A percentile compares a stretch with the other conserved stretches of the same genome.
These are phyloP conservation scores for Coelastrella sp. DNA, from an alignment of 139 green algal genomes.

Conservation along the genomic window DNA sequence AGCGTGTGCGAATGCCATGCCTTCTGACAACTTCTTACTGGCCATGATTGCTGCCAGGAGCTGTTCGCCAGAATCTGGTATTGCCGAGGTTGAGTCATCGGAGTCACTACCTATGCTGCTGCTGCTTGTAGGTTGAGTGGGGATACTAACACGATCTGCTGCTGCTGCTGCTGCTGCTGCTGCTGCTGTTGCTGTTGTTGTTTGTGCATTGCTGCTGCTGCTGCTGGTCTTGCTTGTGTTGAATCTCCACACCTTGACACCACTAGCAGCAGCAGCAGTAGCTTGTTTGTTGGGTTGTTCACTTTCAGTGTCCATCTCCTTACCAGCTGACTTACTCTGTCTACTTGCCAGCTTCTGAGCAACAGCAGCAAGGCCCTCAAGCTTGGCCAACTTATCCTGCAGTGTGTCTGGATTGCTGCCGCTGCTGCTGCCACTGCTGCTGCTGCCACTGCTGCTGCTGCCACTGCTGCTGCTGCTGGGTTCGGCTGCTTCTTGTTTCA, in stretches of 20 bases:
- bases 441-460: conserved; percentile 9
- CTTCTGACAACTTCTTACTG: background rate
- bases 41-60: background rate
- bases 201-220: background rate
- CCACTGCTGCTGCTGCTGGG: background rate
- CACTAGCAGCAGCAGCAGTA: conserved; percentile 9
- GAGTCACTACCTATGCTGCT: background rate
- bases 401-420: background rate
- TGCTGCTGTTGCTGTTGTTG: background rate
- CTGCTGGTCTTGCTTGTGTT: background rate
- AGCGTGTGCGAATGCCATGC: conserved; percentile 15
- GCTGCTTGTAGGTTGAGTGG: background rate
- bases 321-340: background rate
- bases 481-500: too few species aligned
- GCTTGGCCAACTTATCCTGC: background rate
- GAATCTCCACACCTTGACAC: background rate
- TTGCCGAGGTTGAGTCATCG: background rate
- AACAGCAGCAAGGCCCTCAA: too few species aligned
- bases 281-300: background rate
- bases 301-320: background rate
- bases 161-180: background rate
- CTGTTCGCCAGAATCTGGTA: background rate
- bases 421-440: background rate
- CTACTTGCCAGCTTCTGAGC: too few species aligned
- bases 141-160: background rate